A percentile compares a stretch with the other conserved stretches of the same genome.
phyloP scores from a whole-genome alignment of 176 grass and related monocot species.

The Alloteropsis semialata region DNA sequence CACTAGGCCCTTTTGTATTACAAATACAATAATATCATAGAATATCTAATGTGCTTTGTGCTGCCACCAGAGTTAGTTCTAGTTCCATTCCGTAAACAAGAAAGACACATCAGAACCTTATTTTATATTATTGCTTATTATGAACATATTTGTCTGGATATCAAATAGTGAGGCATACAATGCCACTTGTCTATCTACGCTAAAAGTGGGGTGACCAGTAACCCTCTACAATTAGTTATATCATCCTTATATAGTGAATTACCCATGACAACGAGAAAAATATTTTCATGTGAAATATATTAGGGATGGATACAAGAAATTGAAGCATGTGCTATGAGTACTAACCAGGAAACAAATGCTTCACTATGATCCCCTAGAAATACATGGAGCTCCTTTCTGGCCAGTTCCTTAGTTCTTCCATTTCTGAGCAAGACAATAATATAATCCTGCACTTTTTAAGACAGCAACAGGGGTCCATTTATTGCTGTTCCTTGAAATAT shows the following conservation, averaged over 20 bases:
- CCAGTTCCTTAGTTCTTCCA: slow-evolving; percentile 44
- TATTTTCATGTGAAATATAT: neutral
- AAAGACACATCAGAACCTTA: neutral
- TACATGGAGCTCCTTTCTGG: slow-evolving; percentile 46
- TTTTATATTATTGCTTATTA: neutral
- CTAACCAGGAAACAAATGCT: slow-evolving; percentile 71
- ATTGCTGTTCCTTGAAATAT: slow-evolving; percentile 17
- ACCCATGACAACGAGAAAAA: neutral
- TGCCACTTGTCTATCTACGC: neutral
- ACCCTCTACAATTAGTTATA: neutral
- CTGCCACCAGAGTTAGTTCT: neutral
- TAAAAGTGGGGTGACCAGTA: neutral
- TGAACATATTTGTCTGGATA: neutral
- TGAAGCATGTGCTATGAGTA: neutral
- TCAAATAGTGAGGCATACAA: neutral
- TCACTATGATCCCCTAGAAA: slow-evolving; percentile 50
- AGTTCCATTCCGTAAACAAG: neutral
- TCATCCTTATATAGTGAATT: neutral
- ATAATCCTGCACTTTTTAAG: slow-evolving; percentile 75
- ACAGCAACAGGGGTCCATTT: slow-evolving; percentile 28
- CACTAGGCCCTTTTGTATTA: neutral
- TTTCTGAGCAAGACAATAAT: slow-evolving; percentile 55
- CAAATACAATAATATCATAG: neutral
- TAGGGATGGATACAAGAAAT: neutral
- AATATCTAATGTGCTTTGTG: neutral